A percentile compares a stretch with the other conserved stretches of the same genome.
Evolutionary conservation across 306 rosid genomes (phyloP).

Genomic region (Acacia crassicarpa): DNA sequence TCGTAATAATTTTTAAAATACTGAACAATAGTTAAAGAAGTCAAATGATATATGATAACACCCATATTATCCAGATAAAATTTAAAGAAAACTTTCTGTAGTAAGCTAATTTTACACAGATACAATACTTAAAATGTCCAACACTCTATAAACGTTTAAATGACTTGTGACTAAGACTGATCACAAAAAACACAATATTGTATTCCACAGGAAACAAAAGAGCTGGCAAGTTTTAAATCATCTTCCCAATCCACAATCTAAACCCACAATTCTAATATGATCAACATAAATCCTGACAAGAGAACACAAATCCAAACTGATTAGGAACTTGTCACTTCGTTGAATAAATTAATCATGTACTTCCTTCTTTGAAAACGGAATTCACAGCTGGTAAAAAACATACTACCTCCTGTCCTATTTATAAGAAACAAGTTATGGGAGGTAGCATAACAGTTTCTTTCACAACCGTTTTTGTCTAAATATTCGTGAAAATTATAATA

Average conservation of each 20-base stretch:
- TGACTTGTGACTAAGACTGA: background rate
- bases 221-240: background rate
- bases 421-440: background rate
- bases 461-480: background rate
- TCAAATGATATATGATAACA: background rate
- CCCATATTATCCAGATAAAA: background rate
- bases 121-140: background rate
- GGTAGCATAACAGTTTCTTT: background rate
- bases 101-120: background rate
- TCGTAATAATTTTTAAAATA: background rate
- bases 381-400: background rate
- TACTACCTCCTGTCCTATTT: background rate
- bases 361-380: background rate
- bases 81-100: background rate
- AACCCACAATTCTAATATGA: background rate
- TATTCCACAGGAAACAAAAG: background rate
- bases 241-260: background rate
- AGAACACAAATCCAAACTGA: slow-evolving; percentile 15
- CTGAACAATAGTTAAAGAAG: background rate
- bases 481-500: background rate
- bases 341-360: background rate
- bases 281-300: background rate
- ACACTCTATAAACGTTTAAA: background rate
- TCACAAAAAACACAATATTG: background rate
- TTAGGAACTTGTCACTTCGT: background rate